Evolutionary conservation across 2,329 filamentous ascomycete species (phyloP).

Genomic region (Botryotinia calthae): DNA sequence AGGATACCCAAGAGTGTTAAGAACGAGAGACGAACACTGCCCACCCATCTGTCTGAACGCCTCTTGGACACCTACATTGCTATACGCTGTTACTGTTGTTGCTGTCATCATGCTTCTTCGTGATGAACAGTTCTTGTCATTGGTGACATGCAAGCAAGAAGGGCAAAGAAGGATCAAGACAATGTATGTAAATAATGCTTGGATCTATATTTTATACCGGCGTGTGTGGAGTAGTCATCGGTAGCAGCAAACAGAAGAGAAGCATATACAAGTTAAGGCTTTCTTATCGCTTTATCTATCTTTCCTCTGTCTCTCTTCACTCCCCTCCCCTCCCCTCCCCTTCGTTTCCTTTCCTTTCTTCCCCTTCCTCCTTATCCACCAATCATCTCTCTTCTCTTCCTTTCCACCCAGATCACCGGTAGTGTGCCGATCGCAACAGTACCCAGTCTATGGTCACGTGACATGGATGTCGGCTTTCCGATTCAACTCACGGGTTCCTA

Average conservation of each 20-base stretch:
- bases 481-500: neutral
- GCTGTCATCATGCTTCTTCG: neutral
- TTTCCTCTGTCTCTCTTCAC: neutral
- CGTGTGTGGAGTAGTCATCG: neutral
- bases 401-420: neutral
- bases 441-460: neutral
- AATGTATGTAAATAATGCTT: neutral
- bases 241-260: neutral
- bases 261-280: neutral
- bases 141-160: neutral
- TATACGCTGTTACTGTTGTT: neutral
- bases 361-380: neutral
- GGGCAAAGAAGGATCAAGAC: neutral
- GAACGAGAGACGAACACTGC: neutral
- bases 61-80: neutral
- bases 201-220: neutral
- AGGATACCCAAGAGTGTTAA: neutral
- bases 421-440: neutral
- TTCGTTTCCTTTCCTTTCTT: neutral
- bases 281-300: neutral
- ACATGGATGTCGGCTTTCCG: neutral
- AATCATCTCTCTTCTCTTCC: neutral
- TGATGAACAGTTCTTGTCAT: neutral
- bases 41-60: neutral
- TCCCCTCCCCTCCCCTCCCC: too few relatives aligned